Evolutionary conservation across 2,329 filamentous ascomycete genomes (phyloP).

Genomic region (Aspergillus sp.): DNA sequence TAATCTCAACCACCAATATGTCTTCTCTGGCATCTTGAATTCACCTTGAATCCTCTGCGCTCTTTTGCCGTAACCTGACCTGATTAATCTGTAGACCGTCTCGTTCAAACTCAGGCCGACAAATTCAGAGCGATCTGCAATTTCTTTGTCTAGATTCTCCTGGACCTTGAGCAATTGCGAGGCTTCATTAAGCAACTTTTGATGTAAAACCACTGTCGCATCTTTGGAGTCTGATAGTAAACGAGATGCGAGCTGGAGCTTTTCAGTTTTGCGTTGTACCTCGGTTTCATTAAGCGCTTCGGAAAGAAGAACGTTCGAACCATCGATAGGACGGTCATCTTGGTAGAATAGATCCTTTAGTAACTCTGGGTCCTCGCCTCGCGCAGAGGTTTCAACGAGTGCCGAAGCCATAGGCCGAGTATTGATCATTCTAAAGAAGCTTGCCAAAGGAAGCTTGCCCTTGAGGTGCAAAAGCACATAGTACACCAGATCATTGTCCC

Average conservation of each 20-base stretch:
- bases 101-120: constrained; percentile 83
- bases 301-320: constrained; percentile 77
- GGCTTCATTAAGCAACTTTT: constrained; percentile 73
- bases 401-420: constrained; percentile 79
- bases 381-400: constrained; percentile 79
- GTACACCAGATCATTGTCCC: constrained; percentile 88
- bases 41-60: constrained; percentile 85
- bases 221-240: constrained; percentile 82
- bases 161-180: constrained; percentile 77
- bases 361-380: constrained; percentile 71
- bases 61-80: constrained; percentile 74
- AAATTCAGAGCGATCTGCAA: constrained; percentile 60
- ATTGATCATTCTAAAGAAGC: constrained; percentile 90
- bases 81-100: constrained; percentile 83
- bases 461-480: constrained; percentile 83
- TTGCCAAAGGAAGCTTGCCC: constrained; percentile 82
- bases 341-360: constrained; percentile 97
- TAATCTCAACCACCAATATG: constrained; percentile 80
- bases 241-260: constrained; percentile 80
- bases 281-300: constrained; percentile 75
- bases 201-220: constrained; percentile 58
- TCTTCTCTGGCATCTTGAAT: constrained; percentile 89
- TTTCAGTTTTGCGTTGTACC: constrained; percentile 68
- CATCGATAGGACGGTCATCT: constrained; percentile 84
- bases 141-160: constrained; percentile 78